Evolutionary conservation across 2,329 filamentous ascomycete genomes (phyloP), one percentile per base, ranked within the genome.

Genomic region (Alternaria postmessia): DNA sequence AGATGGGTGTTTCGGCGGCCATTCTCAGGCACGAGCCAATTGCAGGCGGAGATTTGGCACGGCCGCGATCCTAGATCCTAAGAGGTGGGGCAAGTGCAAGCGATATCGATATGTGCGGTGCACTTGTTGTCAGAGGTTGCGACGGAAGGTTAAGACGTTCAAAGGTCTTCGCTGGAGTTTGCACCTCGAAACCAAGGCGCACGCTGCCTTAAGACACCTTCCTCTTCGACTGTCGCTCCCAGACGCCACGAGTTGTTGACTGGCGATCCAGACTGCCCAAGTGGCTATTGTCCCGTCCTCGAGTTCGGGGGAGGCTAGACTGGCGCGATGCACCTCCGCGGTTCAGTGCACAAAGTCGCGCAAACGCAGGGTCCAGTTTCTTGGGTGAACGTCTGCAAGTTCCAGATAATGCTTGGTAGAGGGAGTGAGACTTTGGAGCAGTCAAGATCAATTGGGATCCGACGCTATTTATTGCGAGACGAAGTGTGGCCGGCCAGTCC

Each of bases 21-120:
- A 72, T 73, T 49, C 53, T 56, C 61, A 67, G 69, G 69, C 57
- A 71, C 66, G 57, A 59, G 65, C 66, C 68, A 69, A 70, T 70
- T 30, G 54, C 56, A 26, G 55, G 28, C 42, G 42, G 20, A 46
- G 56, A 62, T 60, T 49, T 60, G 20, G 30, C 46, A 43, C 30
- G 57, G 51, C 28, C 34, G 41, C 34, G 47, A 34, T 47, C n/a
- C 34, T 26, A 34, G 52, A 53, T 55, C 58, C 59, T 63, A 43
- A 54, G 32, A 34, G 41, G 55, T 28, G 55, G 56, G 46, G 34
- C 42, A 38, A 18, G 30, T 20, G 51, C 57, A 42, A 63, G 30
- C 22, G 51, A 54, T 43, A 51, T 55, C 32, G 52, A 51, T 51
- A 49, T 51, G 9, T 46, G 44, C 57, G 24, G 24, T 22, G 38